Conservation (phyloP, 2,329 filamentous ascomycete genomes). For the Sordariomycetes sp. region DNA sequence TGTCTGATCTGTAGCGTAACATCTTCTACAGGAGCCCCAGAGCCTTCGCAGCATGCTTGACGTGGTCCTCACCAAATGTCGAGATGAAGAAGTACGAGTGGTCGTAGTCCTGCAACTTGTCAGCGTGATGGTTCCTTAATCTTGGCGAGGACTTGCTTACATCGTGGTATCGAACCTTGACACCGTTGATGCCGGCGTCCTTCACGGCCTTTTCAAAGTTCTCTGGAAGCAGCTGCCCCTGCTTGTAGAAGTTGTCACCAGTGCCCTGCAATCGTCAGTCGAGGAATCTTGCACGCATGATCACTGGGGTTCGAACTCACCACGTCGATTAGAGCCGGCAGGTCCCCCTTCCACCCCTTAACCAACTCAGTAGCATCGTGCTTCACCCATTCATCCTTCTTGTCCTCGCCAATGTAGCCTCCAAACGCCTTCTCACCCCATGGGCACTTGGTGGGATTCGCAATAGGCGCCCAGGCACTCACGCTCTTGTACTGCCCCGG, state of each 20-base stretch:
- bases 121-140: not conserved
- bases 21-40: conserved; percentile 26
- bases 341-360: conserved; percentile 56
- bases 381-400: conserved; percentile 70
- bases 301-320: conserved; percentile 37
- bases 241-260: conserved; percentile 93
- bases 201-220: conserved; percentile 78
- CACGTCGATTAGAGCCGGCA: conserved; percentile 82
- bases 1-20: not conserved
- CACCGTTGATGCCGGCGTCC: conserved; percentile 61
- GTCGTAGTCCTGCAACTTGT: conserved; percentile 63
- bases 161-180: conserved; percentile 76
- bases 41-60: conserved; percentile 85
- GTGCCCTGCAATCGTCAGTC: conserved; percentile 53
- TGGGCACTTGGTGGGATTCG: conserved; percentile 75
- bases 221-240: conserved; percentile 85
- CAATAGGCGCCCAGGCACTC: conserved; percentile 82
- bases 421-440: conserved; percentile 95
- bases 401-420: conserved; percentile 78
- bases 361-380: conserved; percentile 91
- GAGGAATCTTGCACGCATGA: not conserved
- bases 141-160: conserved; percentile 26
- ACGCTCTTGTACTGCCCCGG: conserved; percentile 84
- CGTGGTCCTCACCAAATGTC: conserved; percentile 80
- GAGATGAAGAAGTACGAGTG: conserved; percentile 98